Percentiles rank a stretch among this genome's conserved stretches.
These are phyloP conservation scores for Aspergillus caelatus DNA, from an alignment of 2,329 filamentous ascomycete species.

Conservation along the genomic window DNA sequence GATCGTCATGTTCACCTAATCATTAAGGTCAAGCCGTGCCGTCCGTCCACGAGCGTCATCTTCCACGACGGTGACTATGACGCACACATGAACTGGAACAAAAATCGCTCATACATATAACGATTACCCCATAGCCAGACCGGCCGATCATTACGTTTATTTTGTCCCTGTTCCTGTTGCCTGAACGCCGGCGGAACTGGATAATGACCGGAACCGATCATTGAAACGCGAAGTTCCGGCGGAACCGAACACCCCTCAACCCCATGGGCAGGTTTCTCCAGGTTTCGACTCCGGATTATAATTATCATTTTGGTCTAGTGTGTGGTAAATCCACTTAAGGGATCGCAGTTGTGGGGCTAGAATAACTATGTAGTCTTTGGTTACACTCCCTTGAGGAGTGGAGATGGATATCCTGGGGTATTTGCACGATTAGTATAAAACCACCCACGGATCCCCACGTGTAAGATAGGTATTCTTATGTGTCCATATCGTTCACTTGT, in stretches of 20 bases:
- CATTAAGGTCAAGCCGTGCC: background rate
- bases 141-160: background rate
- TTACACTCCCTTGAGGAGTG: background rate
- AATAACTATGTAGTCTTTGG: background rate
- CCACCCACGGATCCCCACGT: background rate
- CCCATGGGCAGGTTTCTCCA: background rate
- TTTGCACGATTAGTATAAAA: background rate
- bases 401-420: background rate
- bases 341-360: background rate
- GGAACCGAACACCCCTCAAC: background rate
- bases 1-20: background rate
- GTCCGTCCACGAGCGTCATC: background rate
- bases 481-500: background rate
- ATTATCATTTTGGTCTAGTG: background rate
- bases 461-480: background rate
- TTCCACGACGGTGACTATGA: background rate
- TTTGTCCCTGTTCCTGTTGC: background rate
- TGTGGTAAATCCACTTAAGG: background rate
- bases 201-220: background rate
- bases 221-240: background rate
- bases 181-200: background rate
- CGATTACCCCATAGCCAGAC: background rate
- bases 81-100: background rate
- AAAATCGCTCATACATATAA: background rate
- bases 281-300: background rate